A percentile compares a stretch with the other conserved stretches of the same genome.
Conservation (phyloP, 768 basidiomycete species). For the Boletus reticuloceps region DNA sequence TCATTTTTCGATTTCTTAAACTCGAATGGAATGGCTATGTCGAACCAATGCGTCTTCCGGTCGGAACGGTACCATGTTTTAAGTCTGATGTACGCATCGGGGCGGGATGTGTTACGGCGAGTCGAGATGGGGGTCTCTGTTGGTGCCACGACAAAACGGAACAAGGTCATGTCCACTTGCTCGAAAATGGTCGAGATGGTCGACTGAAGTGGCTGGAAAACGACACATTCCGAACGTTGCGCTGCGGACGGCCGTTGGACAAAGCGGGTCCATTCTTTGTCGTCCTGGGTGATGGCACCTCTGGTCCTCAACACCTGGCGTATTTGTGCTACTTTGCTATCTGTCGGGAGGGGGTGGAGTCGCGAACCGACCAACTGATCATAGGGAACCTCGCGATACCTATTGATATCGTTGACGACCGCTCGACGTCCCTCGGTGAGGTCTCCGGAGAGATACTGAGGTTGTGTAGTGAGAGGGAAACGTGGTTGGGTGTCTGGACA, state of each 20-base stretch:
- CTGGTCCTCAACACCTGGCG: background rate
- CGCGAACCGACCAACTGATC: background rate
- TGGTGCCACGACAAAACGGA: background rate
- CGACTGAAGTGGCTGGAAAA: background rate
- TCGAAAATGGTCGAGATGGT: background rate
- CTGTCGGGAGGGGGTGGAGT: background rate
- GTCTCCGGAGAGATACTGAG: background rate
- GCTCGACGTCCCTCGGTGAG: background rate
- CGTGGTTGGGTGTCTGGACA: background rate
- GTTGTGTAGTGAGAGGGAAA: background rate
- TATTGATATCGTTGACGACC: background rate
- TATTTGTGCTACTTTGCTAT: background rate
- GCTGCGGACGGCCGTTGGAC: background rate
- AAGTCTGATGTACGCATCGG: background rate
- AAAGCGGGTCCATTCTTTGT: background rate
- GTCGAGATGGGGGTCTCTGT: background rate
- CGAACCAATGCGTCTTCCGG: constrained; percentile 3
- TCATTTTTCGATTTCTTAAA: background rate
- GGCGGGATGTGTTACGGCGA: constrained; percentile 1
- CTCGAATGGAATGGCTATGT: constrained; percentile 8
- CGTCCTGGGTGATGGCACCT: background rate
- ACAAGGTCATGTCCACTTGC: background rate
- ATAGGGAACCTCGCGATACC: background rate
- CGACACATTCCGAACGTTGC: background rate
- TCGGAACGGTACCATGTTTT: too few species aligned